A percentile compares a stretch with the other conserved stretches of the same genome.
Evolutionary conservation across 805 yeast species (phyloP).

Genomic region (Monosporozyma solicola): DNA sequence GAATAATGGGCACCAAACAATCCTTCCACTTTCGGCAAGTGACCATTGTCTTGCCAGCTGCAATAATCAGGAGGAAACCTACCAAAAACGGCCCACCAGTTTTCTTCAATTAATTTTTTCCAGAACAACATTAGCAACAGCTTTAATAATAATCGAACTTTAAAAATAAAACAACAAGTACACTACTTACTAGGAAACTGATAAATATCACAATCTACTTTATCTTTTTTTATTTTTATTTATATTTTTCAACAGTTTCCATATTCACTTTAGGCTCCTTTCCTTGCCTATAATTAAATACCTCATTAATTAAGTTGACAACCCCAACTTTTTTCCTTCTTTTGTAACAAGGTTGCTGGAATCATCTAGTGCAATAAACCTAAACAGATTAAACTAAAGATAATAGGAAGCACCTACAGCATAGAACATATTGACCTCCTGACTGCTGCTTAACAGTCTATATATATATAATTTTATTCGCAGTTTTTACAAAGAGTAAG

Average conservation of each 20-base stretch:
- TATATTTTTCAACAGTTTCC: not conserved
- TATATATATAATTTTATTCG: too few relatives aligned
- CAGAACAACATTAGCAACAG: not conserved
- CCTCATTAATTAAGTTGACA: not conserved
- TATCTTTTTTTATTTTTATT: not conserved
- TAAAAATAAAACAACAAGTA: too few relatives aligned
- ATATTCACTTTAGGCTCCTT: not conserved
- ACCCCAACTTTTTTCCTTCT: not conserved
- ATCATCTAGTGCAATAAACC: too few relatives aligned
- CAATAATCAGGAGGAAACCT: not conserved
- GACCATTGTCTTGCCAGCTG: not conserved
- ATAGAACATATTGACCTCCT: too few relatives aligned
- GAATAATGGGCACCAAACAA: not conserved
- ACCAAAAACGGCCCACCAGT: not conserved
- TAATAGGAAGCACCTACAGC: too few relatives aligned
- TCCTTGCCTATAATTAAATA: not conserved
- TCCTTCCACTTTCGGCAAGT: not conserved
- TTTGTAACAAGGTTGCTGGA: too few relatives aligned
- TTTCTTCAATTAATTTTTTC: not conserved
- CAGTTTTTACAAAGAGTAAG: too few relatives aligned
- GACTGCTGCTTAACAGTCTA: too few relatives aligned
- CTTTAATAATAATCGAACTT: too few relatives aligned
- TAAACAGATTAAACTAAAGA: too few relatives aligned
- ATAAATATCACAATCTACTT: not conserved
- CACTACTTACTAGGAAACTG: too few relatives aligned